phyloP scores from a whole-genome alignment of 73 alveolate species.

The Symbiodinium natans region DNA sequence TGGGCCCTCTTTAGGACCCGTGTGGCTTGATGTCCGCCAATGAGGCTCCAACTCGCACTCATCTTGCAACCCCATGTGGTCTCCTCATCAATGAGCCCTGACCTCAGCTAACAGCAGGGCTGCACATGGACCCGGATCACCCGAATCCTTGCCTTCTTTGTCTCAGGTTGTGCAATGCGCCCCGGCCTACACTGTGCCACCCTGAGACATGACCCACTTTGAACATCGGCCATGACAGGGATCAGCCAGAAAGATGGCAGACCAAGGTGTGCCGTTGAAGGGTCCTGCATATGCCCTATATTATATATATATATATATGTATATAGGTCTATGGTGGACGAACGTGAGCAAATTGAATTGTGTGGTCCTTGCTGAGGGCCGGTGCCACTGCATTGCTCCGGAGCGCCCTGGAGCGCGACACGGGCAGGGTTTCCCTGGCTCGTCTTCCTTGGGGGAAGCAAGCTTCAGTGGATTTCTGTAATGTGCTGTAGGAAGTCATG shows the following conservation, averaged over 20 bases:
- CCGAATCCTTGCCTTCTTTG: neutral
- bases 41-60: constrained; percentile 64
- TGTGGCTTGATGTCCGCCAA: too few species aligned
- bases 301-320: too few species aligned
- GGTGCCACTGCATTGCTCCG: constrained; percentile 48
- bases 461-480: too few species aligned
- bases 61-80: constrained; percentile 77
- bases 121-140: neutral
- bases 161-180: constrained; percentile 79
- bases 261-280: too few species aligned
- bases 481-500: too few species aligned
- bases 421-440: constrained; percentile 54
- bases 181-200: constrained; percentile 15
- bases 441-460: neutral
- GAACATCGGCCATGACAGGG: too few species aligned
- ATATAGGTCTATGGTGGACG: too few species aligned
- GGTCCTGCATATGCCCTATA: too few species aligned
- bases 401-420: constrained; percentile 88
- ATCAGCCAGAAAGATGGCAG: too few species aligned
- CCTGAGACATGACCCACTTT: neutral
- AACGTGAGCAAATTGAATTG: too few species aligned
- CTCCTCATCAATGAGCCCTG: constrained; percentile 70
- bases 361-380: neutral
- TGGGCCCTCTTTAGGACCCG: too few species aligned
- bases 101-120: neutral